Base-by-base conservation (phyloP, 2,329 filamentous ascomycete species). In the Nectriaceae sp. region DNA sequence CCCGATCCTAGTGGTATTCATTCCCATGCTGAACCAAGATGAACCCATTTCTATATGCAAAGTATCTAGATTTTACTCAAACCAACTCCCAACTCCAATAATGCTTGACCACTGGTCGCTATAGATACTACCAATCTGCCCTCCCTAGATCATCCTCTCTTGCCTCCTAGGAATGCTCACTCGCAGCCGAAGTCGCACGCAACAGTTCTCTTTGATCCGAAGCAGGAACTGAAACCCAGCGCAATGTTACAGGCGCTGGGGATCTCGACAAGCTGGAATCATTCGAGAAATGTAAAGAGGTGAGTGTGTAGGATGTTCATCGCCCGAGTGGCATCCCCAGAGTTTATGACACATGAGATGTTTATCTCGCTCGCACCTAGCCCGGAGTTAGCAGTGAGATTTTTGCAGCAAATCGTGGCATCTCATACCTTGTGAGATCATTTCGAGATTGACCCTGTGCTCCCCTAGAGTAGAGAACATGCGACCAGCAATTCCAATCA, bases 361-460 rank as follows among this genome's bases (percentile, higher is more conserved):
- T 97, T 99, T 73, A 99, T 99, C 76, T 99, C 94, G 67, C 92
- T 97, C 21, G 94, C 94, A 63, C 92, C 91, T 96, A 54, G 40
- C 44, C n/a, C n/a, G n/a, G n/a, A n/a, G n/a, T n/a, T n/a, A n/a
- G n/a, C n/a, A n/a, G n/a, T n/a, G 41, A 44, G n/a, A 58, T 43
- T 63, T 47, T 35, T 8, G 26, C 15, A 49, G 0, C 40, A 49
- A 33, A 50, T 21, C 8, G 20, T 21, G 37, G 19, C 8, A 39
- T 15, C 16, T 10, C 77, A 64, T 78, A 93, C 94, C 94, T 75
- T 99, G 94, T 20, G 90, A 96, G 59, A 99, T 99, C 94, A 99
- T 99, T 74, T 99, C 94, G 60, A 99, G 90, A 68, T 99, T 99
- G 65, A 99, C 86, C 61, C 89, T 89, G 68, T 96, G 88, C 66